Conservation (phyloP, 1,284 basidiomycete genomes). For the Trichosporon asahii region DNA sequence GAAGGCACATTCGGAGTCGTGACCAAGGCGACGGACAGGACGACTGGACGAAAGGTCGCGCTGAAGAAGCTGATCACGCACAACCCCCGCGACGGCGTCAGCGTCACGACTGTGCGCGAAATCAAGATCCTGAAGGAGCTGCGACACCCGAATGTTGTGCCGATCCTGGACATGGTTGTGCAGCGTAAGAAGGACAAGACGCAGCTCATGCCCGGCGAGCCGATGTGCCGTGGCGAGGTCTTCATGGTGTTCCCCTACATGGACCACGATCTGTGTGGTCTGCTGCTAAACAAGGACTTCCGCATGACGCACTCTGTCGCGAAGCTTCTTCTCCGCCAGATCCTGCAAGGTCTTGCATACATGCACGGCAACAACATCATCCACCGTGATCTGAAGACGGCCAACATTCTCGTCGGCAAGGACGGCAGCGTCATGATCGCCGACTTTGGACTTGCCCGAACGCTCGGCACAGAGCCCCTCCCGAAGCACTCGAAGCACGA, state of each 20-base stretch:
- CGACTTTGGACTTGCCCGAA: conserved; percentile 90
- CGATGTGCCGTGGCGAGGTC: conserved; percentile 55
- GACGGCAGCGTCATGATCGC: conserved; percentile 79
- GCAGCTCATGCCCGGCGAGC: conserved; percentile 24
- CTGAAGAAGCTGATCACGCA: conserved; percentile 81
- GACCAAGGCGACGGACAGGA: conserved; percentile 72
- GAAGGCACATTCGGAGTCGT: conserved; percentile 96
- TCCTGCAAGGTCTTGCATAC: conserved; percentile 90
- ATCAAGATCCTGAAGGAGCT: conserved; percentile 94
- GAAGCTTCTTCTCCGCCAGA: conserved; percentile 93
- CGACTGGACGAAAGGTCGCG: conserved; percentile 68
- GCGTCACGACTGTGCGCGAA: conserved; percentile 94
- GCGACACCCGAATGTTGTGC: conserved; percentile 78
- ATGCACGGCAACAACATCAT: conserved; percentile 92
- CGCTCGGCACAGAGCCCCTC: conserved; percentile 45
- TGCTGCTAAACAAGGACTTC: conserved; percentile 85
- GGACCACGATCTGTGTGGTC: conserved; percentile 96
- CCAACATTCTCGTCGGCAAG: conserved; percentile 92
- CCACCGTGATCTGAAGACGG: conserved; percentile 98
- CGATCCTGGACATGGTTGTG: conserved; percentile 86
- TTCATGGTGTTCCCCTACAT: conserved; percentile 99
- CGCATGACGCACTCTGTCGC: conserved; percentile 76
- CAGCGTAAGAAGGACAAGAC: conserved; percentile 40
- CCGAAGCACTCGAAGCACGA: conserved; percentile 54
- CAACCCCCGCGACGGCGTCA: conserved; percentile 87